A percentile compares a stretch with the other conserved stretches of the same genome.
Conservation (phyloP, 306 rosid species). For the Fagus sylvatica region DNA sequence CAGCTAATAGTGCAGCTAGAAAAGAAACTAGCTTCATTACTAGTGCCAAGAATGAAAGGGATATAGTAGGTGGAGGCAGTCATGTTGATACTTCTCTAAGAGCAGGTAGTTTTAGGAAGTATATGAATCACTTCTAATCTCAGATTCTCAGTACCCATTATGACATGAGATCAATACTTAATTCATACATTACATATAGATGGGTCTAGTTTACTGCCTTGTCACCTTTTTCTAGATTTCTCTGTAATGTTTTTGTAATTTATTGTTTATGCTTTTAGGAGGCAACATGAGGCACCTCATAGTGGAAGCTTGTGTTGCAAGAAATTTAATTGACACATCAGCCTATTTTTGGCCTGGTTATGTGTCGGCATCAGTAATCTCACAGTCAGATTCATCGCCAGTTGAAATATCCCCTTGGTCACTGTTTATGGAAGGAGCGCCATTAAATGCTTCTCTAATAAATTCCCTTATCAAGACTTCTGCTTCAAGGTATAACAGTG, state of each 20-base stretch:
- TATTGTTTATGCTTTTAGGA: conserved; percentile 41
- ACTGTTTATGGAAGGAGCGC: conserved; percentile 72
- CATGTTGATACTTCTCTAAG: conserved; percentile 39
- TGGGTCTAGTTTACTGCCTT: conserved; percentile 13
- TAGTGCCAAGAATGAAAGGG: conserved; percentile 47
- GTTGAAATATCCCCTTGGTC: conserved; percentile 68
- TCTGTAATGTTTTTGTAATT: conserved; percentile 28
- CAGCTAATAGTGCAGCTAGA: conserved; percentile 67
- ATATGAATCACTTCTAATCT: conserved; percentile 14
- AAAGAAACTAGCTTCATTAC: conserved; percentile 53
- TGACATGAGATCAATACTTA: conserved; percentile 10
- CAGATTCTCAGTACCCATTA: conserved; percentile 8
- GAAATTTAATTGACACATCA: conserved; percentile 66
- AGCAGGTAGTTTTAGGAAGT: conserved; percentile 43
- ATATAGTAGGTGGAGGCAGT: conserved; percentile 43
- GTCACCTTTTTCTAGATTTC: conserved; percentile 3
- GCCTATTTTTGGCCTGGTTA: conserved; percentile 75
- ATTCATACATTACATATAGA: background rate
- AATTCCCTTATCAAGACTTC: conserved; percentile 57
- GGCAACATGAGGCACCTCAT: conserved; percentile 83
- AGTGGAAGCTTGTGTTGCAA: conserved; percentile 82
- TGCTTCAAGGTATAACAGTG: conserved; percentile 60
- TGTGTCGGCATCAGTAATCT: conserved; percentile 46
- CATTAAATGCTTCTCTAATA: conserved; percentile 51
- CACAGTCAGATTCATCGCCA: conserved; percentile 44